Base-by-base conservation (phyloP, 148 eudicot species). In the Hydrangea macrophylla region DNA sequence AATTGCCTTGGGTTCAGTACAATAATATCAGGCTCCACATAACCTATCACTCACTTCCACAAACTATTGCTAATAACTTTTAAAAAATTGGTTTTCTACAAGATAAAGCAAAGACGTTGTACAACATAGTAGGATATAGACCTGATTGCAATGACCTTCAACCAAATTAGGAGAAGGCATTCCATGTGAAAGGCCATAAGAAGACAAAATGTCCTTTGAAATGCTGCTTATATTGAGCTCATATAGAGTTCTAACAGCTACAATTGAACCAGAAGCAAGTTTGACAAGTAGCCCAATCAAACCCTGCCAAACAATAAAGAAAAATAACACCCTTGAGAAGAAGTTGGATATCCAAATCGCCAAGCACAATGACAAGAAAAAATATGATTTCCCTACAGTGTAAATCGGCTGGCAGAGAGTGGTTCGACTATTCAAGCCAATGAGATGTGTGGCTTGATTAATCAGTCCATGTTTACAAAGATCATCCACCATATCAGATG, bases 221-320 rank as follows among this genome's bases (percentile, higher is more conserved):
- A 80, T 76, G 70, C 76, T 79, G 67, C 96, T 91, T 71, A 94
- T 81, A 58, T 84, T 73, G 45, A 85, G 92, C 73, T 94, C 92
- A 71, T 83, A 85, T 62, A 94, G 90, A 62, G 77, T 86, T 72
- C 71, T 83, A 67, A 86, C 78, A 75, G 92, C 98, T 67, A 85
- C 75, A 64, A 78, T 70, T 74, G 97, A 94, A 40, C 92, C 89
- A 74, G 95, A 77, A 37, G 91, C 90, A 72, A 94, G 82, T 80
- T 84, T 88, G 54, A 89, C 84, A 68, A 90, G 90, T 67, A 88
- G 73, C 67, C 88, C 92, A 67, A 94, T 72, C 70, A 94, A 78
- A 62, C 96, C 92, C 96, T 93, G 78, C 50, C 72, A 44, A 55
- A 11, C 58, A 70, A 9, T n/a, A n/a, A n/a, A 0, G 53, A 18